Conservation (phyloP, 345 rosid genomes). For the Capsella bursapastoris region DNA sequence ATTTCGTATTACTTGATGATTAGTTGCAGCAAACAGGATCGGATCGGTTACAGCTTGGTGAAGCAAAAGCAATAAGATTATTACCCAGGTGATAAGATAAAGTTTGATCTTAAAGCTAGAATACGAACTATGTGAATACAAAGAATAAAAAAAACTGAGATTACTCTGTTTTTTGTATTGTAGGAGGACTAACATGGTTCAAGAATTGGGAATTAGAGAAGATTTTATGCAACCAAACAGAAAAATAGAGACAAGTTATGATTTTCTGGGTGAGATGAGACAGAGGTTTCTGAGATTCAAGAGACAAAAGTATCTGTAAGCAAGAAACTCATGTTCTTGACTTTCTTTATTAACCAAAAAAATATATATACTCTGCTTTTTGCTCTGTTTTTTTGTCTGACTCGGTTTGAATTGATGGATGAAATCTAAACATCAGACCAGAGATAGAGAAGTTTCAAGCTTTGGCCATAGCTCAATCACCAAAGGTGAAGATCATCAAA, state of each 20-base stretch:
- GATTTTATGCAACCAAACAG: not conserved
- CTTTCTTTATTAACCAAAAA: not conserved
- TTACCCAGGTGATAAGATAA: slow-evolving; percentile 32
- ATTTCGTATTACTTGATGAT: slow-evolving; percentile 8
- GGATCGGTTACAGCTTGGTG: slow-evolving; percentile 41
- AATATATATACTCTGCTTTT: not conserved
- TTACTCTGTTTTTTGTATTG: slow-evolving; percentile 10
- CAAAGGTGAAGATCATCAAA: slow-evolving; percentile 59
- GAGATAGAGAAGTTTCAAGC: slow-evolving; percentile 67
- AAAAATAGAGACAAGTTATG: slow-evolving; percentile 33
- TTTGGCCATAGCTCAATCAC: slow-evolving; percentile 81
- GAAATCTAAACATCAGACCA: slow-evolving; percentile 49
- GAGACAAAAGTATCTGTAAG: slow-evolving; percentile 61
- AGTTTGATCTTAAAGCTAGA: not conserved
- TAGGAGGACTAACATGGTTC: slow-evolving; percentile 42
- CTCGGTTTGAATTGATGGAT: slow-evolving; percentile 4
- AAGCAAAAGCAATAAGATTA: slow-evolving; percentile 40
- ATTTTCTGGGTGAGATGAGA: slow-evolving; percentile 51
- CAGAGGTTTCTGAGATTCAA: slow-evolving; percentile 63
- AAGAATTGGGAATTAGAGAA: slow-evolving; percentile 30
- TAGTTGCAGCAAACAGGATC: slow-evolving; percentile 38
- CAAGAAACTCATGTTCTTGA: slow-evolving; percentile 12
- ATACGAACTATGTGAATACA: not conserved
- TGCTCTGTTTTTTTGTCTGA: slow-evolving; percentile 7
- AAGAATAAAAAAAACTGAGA: slow-evolving; percentile 11